phyloP scores from a whole-genome alignment of 2,329 filamentous ascomycete species.

The Penicillium griseofulvum region DNA sequence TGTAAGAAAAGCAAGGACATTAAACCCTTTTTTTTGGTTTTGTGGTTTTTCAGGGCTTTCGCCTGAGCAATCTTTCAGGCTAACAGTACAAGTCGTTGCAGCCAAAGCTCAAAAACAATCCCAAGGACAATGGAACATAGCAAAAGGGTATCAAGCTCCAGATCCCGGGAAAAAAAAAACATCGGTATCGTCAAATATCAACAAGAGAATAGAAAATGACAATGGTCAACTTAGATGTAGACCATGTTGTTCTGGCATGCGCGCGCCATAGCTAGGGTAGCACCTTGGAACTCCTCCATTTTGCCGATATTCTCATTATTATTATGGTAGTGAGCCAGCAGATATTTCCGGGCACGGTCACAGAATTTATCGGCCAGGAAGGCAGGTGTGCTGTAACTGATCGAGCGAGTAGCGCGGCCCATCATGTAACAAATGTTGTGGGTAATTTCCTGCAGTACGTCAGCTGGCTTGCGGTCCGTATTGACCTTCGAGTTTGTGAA shows the following conservation, averaged over 20 bases:
- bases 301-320: too few species aligned
- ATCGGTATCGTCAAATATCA: background rate
- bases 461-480: conserved; percentile 3
- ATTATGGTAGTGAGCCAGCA: conserved; percentile 9
- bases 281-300: background rate
- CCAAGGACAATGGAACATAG: background rate
- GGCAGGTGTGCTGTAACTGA: conserved; percentile 25
- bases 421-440: conserved; percentile 27
- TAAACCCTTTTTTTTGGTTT: background rate
- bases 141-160: background rate
- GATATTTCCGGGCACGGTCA: conserved; percentile 22
- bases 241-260: conserved; percentile 1
- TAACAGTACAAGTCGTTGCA: background rate
- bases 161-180: background rate
- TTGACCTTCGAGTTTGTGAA: conserved; percentile 41
- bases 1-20: background rate
- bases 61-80: background rate
- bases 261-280: background rate
- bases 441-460: conserved; percentile 19
- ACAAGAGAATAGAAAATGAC: background rate
- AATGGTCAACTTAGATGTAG: conserved; percentile 1
- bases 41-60: background rate
- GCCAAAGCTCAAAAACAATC: background rate
- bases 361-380: conserved; percentile 25
- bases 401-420: conserved; percentile 25